Base-by-base conservation (phyloP, 331 rosid species). In the Prunus yedoensis region DNA sequence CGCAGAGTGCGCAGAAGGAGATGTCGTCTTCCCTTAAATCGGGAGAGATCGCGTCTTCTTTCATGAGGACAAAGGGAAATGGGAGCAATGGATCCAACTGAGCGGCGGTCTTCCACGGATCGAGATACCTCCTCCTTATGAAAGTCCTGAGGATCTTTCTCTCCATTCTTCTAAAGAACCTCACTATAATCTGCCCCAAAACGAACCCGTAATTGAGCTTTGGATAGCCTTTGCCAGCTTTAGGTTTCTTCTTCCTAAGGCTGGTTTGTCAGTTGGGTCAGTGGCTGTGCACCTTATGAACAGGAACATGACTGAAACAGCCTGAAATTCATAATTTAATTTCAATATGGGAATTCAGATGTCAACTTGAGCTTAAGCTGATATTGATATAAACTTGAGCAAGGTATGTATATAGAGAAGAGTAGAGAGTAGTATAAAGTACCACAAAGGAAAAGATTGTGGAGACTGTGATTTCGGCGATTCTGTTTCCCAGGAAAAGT, bases 1-100 rank as follows among this genome's bases (percentile, higher is more conserved):
- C 90, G 71, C 99, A 94, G 75, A 94, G 90, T 11, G 83, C 28
- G 68, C 99, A 94, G 75, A 89, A 94, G n/a, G 99, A 87, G 80
- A 89, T 80, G 71, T 90, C 94, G 23, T 90, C 95, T 52, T 89
- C 87, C 8, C 85, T 85, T 59, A 79, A 83, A 64, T 86, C 41
- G 0, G 97, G 96, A 46, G 80, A 52, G 65, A 87, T 50, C 11
- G 96, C 90, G 49, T 94, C 96, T 43, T 92, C 97, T 80, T 87
- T 95, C 68, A 73, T 73, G 81, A 75, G 81, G 66, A 92, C 83
- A 68, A 92, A 85, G 7, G 94, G 96, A 75, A 88, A 92, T 17
- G 99, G 97, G 3, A 95, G 85, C 77, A 95, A 76, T 14, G 97
- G 92, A 64, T 95, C 97, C 79, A 88, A 71, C 71, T 84, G 92